A percentile compares a stretch with the other conserved stretches of the same genome.
These are phyloP conservation scores for Hebeloma cylindrosporum DNA, from an alignment of 768 basidiomycete species.

Conservation along the genomic window DNA sequence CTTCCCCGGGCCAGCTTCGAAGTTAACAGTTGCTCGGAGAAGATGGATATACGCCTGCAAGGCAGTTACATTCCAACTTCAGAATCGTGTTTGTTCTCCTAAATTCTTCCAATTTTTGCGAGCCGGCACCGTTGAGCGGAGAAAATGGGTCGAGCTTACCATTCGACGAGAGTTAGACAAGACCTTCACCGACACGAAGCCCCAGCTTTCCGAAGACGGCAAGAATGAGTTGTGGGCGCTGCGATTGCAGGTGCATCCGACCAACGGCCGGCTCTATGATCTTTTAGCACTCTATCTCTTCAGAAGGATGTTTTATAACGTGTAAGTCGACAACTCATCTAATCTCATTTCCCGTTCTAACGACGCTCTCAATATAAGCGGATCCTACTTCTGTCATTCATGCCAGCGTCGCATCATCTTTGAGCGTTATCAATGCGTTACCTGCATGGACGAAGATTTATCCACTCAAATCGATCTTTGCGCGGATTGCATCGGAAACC, in stretches of 20 bases:
- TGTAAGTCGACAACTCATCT: not conserved
- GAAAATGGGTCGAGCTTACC: constrained; percentile 5
- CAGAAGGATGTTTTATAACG: not conserved
- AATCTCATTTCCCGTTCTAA: not conserved
- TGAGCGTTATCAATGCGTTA: constrained; percentile 15
- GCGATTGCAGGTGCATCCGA: not conserved
- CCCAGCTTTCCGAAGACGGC: not conserved
- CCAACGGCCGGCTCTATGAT: not conserved
- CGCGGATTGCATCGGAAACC: constrained; percentile 11
- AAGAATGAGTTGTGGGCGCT: not conserved
- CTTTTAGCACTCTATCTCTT: not conserved
- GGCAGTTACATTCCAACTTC: constrained; percentile 3
- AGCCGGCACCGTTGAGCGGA: constrained; percentile 1
- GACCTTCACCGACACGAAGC: not conserved
- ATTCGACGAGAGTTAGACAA: not conserved
- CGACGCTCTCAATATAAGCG: not conserved
- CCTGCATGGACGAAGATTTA: constrained; percentile 10
- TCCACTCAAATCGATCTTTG: constrained; percentile 13
- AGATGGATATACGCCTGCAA: constrained; percentile 16
- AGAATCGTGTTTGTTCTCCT: not conserved
- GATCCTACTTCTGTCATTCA: constrained; percentile 6
- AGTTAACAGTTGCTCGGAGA: constrained; percentile 4
- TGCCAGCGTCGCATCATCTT: constrained; percentile 7
- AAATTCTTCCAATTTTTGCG: constrained; percentile 7
- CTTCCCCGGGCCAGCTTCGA: not conserved